These are phyloP conservation scores for Lentinula guzmanii DNA, from an alignment of 768 basidiomycete genomes.

Conservation along the genomic window DNA sequence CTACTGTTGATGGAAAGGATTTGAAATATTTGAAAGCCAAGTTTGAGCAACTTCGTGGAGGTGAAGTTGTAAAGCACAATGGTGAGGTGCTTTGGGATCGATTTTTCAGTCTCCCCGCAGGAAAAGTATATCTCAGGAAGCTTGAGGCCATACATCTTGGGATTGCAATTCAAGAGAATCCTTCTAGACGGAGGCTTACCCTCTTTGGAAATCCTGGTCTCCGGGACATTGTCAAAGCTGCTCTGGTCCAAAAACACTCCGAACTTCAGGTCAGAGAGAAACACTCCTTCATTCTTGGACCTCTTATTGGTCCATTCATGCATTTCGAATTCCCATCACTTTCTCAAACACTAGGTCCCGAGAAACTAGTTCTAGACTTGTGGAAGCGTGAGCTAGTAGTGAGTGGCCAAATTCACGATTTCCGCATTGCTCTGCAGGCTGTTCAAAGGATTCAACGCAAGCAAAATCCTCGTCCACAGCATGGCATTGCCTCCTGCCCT, in stretches of 20 bases:
- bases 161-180: constrained; percentile 39
- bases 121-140: constrained; percentile 36
- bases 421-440: constrained; percentile 35
- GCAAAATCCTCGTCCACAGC: constrained; percentile 16
- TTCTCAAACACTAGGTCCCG: constrained; percentile 44
- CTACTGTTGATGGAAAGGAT: constrained; percentile 40
- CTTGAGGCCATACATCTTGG: constrained; percentile 32
- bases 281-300: constrained; percentile 41
- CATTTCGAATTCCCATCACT: constrained; percentile 39
- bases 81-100: constrained; percentile 59
- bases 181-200: constrained; percentile 35
- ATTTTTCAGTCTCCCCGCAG: constrained; percentile 44
- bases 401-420: constrained; percentile 47
- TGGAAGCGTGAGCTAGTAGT: constrained; percentile 37
- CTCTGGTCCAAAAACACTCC: constrained; percentile 41
- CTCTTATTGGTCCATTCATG: constrained; percentile 39
- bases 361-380: constrained; percentile 50
- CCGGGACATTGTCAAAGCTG: constrained; percentile 34
- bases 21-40: constrained; percentile 53
- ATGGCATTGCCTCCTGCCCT: constrained; percentile 41
- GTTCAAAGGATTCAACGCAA: constrained; percentile 24
- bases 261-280: constrained; percentile 34
- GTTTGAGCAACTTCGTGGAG: constrained; percentile 56
- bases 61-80: constrained; percentile 49
- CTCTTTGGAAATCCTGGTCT: constrained; percentile 44